phyloP scores from a whole-genome alignment of 208 protist genomes.

The Leishmania major region DNA sequence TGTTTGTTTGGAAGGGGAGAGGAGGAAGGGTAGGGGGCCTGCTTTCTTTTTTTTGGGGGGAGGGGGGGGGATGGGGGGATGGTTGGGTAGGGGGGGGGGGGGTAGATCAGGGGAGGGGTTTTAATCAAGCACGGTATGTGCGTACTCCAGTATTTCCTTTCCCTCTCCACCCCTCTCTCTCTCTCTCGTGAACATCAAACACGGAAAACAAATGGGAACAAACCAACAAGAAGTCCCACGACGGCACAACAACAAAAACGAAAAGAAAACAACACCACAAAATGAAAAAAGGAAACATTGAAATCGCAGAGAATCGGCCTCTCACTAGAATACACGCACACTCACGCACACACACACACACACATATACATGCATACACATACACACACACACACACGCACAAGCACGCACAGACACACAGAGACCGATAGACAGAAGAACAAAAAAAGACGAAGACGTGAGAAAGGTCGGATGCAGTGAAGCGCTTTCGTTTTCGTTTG shows the following conservation, averaged over 20 bases:
- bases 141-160: neutral
- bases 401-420: neutral
- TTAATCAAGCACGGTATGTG: neutral
- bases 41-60: no score
- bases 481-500: neutral
- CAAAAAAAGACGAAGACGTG: neutral
- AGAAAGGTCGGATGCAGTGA: neutral
- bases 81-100: no score
- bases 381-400: neutral
- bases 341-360: neutral
- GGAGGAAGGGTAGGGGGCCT: no score
- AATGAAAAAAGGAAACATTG: no score
- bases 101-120: no score
- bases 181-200: neutral
- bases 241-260: neutral
- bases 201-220: neutral
- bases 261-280: neutral
- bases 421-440: neutral
- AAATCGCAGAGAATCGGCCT: neutral
- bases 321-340: neutral
- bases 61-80: no score
- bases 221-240: neutral
- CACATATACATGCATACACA: neutral
- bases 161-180: neutral
- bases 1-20: no score